Evolutionary conservation across 2,329 filamentous ascomycete genomes (phyloP).

Genomic region (Neonectria hederae): DNA sequence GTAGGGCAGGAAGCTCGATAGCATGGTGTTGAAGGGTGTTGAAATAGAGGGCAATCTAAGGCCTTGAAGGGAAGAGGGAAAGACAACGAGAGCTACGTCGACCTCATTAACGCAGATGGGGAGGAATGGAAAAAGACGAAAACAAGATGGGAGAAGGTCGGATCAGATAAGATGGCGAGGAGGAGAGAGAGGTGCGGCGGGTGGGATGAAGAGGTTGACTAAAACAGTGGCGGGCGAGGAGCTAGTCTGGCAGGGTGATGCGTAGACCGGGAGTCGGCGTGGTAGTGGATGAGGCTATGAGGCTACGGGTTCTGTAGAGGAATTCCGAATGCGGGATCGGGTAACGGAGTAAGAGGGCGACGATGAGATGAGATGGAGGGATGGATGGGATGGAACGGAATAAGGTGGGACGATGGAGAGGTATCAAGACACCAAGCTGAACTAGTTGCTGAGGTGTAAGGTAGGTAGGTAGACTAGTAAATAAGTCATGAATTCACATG

Average conservation of each 20-base stretch:
- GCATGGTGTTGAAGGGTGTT: constrained; percentile 25
- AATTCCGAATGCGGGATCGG: not conserved
- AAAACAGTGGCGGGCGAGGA: not conserved
- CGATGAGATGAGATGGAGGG: not conserved
- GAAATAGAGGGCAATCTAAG: no score
- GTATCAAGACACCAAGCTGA: not conserved
- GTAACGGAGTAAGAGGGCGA: constrained; percentile 2
- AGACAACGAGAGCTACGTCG: constrained; percentile 3
- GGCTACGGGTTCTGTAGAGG: not conserved
- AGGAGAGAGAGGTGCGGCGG: not conserved
- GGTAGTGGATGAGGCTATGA: not conserved
- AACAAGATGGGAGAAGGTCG: constrained; percentile 11
- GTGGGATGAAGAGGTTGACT: constrained; percentile 10
- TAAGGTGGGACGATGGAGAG: constrained; percentile 12
- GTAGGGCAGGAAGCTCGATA: constrained; percentile 21
- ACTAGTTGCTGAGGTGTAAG: not conserved
- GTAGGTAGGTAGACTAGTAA: no score
- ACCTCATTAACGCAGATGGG: constrained; percentile 17
- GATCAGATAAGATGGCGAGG: constrained; percentile 23
- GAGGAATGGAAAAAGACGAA: constrained; percentile 6
- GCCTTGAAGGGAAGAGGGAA: not conserved
- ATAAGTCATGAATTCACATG: no score
- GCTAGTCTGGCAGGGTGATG: constrained; percentile 4
- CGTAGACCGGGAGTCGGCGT: not conserved
- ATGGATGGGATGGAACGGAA: not conserved